These are phyloP conservation scores for Herpetomonas tarakana DNA, from an alignment of 208 protist genomes.

Conservation along the genomic window DNA sequence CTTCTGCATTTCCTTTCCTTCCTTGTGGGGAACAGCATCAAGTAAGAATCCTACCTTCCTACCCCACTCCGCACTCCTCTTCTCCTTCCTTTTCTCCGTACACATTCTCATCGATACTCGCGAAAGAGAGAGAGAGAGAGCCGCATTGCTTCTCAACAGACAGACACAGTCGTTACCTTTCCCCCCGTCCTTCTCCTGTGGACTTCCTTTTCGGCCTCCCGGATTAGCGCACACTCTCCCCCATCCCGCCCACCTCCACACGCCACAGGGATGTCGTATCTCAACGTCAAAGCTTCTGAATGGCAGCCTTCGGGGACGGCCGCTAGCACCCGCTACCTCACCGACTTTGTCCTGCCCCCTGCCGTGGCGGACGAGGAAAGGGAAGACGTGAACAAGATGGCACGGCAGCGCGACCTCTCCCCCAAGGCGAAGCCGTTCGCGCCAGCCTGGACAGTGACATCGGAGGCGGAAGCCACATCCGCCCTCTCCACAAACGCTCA, in stretches of 20 bases:
- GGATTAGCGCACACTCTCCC: background rate
- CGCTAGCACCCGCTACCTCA: conserved; percentile 18
- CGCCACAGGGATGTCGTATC: conserved; percentile 23
- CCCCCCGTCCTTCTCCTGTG: background rate
- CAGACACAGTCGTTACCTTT: conserved; percentile 10
- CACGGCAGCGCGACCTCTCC: conserved; percentile 46
- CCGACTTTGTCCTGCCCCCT: conserved; percentile 36
- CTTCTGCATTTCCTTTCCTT: conserved; percentile 1
- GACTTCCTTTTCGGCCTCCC: background rate
- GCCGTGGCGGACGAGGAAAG: conserved; percentile 22
- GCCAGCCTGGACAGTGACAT: conserved; percentile 4
- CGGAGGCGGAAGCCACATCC: background rate
- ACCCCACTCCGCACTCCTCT: background rate
- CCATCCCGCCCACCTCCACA: background rate
- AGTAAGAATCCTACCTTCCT: background rate
- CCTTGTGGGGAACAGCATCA: background rate
- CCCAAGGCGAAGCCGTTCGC: conserved; percentile 22
- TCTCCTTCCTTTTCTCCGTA: conserved; percentile 4
- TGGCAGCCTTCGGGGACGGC: conserved; percentile 55
- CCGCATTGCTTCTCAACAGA: conserved; percentile 8
- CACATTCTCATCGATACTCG: background rate
- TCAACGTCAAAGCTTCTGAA: conserved; percentile 79
- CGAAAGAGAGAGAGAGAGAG: conserved; percentile 6
- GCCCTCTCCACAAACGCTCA: background rate
- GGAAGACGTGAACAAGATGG: conserved; percentile 37